These are phyloP conservation scores for Hygrophorus russula DNA, from an alignment of 768 basidiomycete genomes.

Conservation along the genomic window DNA sequence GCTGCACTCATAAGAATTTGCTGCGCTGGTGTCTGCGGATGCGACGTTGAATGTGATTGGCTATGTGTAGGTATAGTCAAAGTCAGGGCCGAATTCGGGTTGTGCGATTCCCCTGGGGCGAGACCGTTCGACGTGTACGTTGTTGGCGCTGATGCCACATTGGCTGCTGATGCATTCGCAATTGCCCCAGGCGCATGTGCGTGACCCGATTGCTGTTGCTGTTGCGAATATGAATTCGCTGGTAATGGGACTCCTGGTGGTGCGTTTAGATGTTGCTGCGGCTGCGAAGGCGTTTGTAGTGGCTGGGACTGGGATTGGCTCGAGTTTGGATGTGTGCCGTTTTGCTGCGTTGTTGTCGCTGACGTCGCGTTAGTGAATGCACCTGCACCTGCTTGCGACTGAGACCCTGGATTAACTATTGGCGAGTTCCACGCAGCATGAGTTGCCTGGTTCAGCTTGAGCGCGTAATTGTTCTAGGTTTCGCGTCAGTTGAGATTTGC, in stretches of 20 bases:
- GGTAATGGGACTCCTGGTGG: slow-evolving; percentile 34
- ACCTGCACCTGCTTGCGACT: slow-evolving; percentile 16
- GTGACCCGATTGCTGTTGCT: slow-evolving; percentile 11
- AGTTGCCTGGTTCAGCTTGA: slow-evolving; percentile 53
- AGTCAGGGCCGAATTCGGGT: slow-evolving; percentile 26
- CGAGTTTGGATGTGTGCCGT: slow-evolving; percentile 27
- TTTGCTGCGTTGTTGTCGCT: slow-evolving; percentile 23
- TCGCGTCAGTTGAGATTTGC: background rate
- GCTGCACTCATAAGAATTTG: slow-evolving; percentile 89
- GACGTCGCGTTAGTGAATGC: slow-evolving; percentile 14
- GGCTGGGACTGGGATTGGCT: slow-evolving; percentile 12
- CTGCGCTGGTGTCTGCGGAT: slow-evolving; percentile 84
- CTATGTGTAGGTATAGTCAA: slow-evolving; percentile 16
- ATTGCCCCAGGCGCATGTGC: slow-evolving; percentile 17
- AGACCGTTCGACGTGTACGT: slow-evolving; percentile 26
- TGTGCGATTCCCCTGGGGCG: slow-evolving; percentile 21
- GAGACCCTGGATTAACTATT: slow-evolving; percentile 32
- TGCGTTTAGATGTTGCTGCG: slow-evolving; percentile 35
- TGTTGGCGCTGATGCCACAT: slow-evolving; percentile 15
- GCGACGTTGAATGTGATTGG: slow-evolving; percentile 29
- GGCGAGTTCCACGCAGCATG: slow-evolving; percentile 59
- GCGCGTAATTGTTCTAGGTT: slow-evolving; percentile 42
- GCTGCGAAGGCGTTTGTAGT: slow-evolving; percentile 16
- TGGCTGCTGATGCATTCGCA: slow-evolving; percentile 13
- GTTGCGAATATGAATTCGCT: slow-evolving; percentile 13